Conservation (phyloP, 176 grass and related monocot species). For the Puya raimondii region DNA sequence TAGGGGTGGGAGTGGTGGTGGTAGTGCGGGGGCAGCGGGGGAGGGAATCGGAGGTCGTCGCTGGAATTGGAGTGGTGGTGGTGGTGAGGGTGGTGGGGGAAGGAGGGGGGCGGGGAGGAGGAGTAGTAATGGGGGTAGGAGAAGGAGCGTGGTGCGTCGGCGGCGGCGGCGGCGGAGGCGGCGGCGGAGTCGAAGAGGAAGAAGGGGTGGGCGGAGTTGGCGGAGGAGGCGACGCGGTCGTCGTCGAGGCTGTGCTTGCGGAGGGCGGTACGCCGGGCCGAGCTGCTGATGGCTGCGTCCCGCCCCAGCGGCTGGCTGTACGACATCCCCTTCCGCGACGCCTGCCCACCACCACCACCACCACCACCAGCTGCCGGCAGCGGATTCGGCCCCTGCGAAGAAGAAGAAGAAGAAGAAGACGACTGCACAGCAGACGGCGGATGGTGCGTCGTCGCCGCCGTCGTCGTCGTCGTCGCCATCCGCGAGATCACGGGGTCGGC, state of each 20-base stretch:
- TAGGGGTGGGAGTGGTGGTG: background rate
- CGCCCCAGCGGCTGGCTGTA: slow-evolving; percentile 77
- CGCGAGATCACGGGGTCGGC: background rate
- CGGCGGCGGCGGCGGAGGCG: background rate
- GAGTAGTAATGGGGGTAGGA: slow-evolving; percentile 4
- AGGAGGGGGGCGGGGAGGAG: slow-evolving; percentile 25
- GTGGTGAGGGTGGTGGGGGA: slow-evolving; percentile 5
- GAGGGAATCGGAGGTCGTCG: no score
- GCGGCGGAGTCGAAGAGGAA: slow-evolving; percentile 17
- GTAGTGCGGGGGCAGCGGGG: background rate
- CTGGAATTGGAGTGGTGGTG: background rate
- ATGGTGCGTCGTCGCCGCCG: no score
- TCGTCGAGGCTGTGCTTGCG: slow-evolving; percentile 78
- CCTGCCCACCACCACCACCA: slow-evolving; percentile 7
- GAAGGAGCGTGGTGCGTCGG: slow-evolving; percentile 27
- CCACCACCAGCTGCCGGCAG: slow-evolving; percentile 8
- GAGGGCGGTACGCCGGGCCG: slow-evolving; percentile 41
- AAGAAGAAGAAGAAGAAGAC: no score
- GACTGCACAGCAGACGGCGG: no score
- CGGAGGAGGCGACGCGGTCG: slow-evolving; percentile 25
- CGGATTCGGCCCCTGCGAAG: no score
- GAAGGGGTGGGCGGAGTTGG: slow-evolving; percentile 31
- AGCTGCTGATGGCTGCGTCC: slow-evolving; percentile 25
- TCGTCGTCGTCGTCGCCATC: background rate
- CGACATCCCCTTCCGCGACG: slow-evolving; percentile 48